Conservation (phyloP, 1,284 basidiomycete genomes). For the Leccinum huronense region DNA sequence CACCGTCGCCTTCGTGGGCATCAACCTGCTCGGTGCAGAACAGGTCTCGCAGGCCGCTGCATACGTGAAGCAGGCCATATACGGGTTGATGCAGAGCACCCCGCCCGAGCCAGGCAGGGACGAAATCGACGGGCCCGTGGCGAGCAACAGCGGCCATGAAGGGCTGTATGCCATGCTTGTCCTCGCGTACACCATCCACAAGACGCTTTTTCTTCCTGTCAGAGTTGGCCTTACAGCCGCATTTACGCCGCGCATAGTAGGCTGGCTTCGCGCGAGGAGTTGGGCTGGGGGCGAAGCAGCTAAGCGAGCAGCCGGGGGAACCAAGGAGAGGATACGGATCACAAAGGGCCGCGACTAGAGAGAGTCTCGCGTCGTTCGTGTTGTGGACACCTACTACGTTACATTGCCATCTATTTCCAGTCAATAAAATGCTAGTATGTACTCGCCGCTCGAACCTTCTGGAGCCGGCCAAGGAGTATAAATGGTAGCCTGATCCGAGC, state of each 20-base stretch:
- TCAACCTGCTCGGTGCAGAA: constrained; percentile 89
- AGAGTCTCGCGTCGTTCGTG: background rate
- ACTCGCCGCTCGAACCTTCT: constrained; percentile 6
- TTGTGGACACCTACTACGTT: constrained; percentile 15
- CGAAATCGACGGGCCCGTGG: constrained; percentile 42
- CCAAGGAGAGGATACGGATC: constrained; percentile 49
- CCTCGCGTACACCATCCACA: constrained; percentile 94
- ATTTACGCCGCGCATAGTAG: constrained; percentile 82
- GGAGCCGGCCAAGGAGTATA: constrained; percentile 5
- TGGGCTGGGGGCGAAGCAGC: constrained; percentile 74
- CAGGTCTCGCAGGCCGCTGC: constrained; percentile 73
- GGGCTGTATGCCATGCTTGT: constrained; percentile 89
- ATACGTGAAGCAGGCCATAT: constrained; percentile 52
- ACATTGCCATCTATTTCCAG: constrained; percentile 17
- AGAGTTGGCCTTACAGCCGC: constrained; percentile 88
- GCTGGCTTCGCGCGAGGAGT: constrained; percentile 70
- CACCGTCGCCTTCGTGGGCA: constrained; percentile 74
- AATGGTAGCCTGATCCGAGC: constrained; percentile 5
- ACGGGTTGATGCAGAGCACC: constrained; percentile 43
- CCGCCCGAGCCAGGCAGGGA: constrained; percentile 66
- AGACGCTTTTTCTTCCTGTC: constrained; percentile 90
- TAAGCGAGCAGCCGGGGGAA: constrained; percentile 60
- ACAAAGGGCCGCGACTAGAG: constrained; percentile 17
- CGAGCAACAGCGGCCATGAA: constrained; percentile 49
- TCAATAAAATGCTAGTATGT: background rate